phyloP scores from a whole-genome alignment of 805 yeast species.

The Wickerhamiella domercqiae region DNA sequence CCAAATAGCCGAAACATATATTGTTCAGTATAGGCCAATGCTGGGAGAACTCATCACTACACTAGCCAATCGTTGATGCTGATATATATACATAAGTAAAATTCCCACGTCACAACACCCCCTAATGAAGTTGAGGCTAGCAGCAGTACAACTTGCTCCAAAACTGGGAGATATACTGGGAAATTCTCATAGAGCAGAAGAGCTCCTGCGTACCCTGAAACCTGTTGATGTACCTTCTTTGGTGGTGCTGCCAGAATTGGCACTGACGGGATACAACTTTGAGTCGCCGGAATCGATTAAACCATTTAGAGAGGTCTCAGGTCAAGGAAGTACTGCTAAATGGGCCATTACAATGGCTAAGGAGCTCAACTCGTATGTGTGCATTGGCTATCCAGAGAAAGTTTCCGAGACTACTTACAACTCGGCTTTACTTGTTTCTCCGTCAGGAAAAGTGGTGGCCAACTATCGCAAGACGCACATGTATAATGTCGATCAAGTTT shows the following conservation, averaged over 20 bases:
- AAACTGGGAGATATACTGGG: background rate
- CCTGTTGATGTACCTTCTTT: constrained; percentile 17
- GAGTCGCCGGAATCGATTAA: constrained; percentile 29
- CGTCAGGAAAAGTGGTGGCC: constrained; percentile 40
- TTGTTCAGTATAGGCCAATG: no score
- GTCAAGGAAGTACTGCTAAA: constrained; percentile 32
- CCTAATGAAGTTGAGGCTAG: background rate
- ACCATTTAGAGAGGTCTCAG: constrained; percentile 41
- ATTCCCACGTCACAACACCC: no score
- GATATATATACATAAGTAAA: no score
- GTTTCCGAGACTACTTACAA: constrained; percentile 35
- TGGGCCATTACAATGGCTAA: constrained; percentile 44
- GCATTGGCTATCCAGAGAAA: constrained; percentile 72
- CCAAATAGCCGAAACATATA: no score
- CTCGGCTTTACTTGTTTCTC: constrained; percentile 50
- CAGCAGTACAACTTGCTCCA: background rate
- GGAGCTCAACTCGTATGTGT: constrained; percentile 42
- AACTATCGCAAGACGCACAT: constrained; percentile 66
- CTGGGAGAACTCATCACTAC: no score
- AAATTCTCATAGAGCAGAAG: background rate
- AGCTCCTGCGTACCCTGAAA: background rate
- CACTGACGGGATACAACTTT: constrained; percentile 74
- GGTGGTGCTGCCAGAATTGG: constrained; percentile 67
- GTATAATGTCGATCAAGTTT: constrained; percentile 61
- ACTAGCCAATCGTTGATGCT: no score